Conservation (phyloP, 1,284 basidiomycete species). For the Fomitopsis betulina region DNA sequence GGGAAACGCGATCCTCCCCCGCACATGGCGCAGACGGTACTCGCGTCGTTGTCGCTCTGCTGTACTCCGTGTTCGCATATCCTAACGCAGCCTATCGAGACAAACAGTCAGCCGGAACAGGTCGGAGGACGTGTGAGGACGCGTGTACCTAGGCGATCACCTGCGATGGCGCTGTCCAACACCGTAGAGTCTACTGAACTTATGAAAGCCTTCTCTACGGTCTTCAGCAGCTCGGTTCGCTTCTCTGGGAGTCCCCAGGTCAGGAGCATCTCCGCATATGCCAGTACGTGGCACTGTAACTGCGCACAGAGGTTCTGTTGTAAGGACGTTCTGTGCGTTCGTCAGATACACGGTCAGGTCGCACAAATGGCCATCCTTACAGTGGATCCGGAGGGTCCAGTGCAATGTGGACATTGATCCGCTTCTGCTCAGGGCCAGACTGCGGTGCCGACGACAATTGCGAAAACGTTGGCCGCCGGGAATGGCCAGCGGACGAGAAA, state of each 20-base stretch:
- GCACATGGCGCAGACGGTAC: conserved; percentile 44
- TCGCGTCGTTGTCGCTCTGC: conserved; percentile 9
- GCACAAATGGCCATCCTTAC: conserved; percentile 12
- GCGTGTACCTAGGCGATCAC: conserved; percentile 18
- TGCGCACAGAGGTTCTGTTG: conserved; percentile 29
- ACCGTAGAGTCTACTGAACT: conserved; percentile 18
- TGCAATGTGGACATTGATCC: conserved; percentile 26
- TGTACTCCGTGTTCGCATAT: conserved; percentile 27
- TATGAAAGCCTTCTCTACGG: conserved; percentile 36
- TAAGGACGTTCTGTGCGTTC: conserved; percentile 3
- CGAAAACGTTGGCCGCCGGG: conserved; percentile 34
- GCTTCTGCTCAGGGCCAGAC: conserved; percentile 29
- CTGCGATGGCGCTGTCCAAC: conserved; percentile 34
- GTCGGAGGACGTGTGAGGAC: not conserved
- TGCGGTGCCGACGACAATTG: conserved; percentile 28
- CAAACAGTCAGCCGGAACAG: not conserved
- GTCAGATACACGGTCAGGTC: not conserved
- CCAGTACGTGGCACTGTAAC: conserved; percentile 55
- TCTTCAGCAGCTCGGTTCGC: conserved; percentile 66
- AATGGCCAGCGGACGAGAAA: conserved; percentile 34
- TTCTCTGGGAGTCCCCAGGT: conserved; percentile 66
- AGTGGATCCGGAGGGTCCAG: conserved; percentile 17
- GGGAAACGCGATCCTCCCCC: conserved; percentile 39
- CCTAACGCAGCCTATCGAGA: conserved; percentile 27
- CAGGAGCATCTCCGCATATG: conserved; percentile 73